Percentiles rank a stretch among this genome's conserved stretches.
Evolutionary conservation across 2,329 filamentous ascomycete genomes (phyloP).

Genomic region (Neofusicoccum laricinum): DNA sequence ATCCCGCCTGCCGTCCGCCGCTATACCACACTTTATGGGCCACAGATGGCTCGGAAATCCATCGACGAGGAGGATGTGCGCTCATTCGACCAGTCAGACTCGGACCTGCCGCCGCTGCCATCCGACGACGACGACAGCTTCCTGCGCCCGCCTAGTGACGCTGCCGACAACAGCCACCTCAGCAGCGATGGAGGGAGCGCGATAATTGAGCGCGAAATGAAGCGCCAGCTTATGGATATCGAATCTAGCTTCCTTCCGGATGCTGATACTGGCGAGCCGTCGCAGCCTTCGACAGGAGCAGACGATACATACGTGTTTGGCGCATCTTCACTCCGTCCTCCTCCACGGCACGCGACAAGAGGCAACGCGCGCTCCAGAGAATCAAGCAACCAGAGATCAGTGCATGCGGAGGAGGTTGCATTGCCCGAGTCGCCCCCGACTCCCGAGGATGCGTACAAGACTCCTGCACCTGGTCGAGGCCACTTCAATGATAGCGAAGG

Average conservation of each 20-base stretch:
- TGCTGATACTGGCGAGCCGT: constrained; percentile 35
- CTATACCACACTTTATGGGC: constrained; percentile 18
- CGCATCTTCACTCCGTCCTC: constrained; percentile 22
- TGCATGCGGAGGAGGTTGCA: constrained; percentile 19
- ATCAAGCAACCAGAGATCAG: constrained; percentile 2
- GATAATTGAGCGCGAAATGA: constrained; percentile 59
- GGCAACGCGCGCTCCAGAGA: neutral
- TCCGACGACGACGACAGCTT: constrained; percentile 40
- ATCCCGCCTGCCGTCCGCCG: neutral
- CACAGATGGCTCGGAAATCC: constrained; percentile 26
- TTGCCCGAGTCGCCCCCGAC: constrained; percentile 35
- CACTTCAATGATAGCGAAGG: constrained; percentile 23
- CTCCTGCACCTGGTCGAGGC: constrained; percentile 32
- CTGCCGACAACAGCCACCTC: constrained; percentile 27
- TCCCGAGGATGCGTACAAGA: constrained; percentile 43
- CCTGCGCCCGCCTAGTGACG: constrained; percentile 26
- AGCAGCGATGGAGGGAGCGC: constrained; percentile 37
- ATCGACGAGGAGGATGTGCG: constrained; percentile 32
- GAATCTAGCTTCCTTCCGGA: constrained; percentile 64
- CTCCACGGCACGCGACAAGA: neutral
- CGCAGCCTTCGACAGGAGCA: constrained; percentile 30
- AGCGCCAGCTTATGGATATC: constrained; percentile 57
- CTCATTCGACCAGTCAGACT: constrained; percentile 33
- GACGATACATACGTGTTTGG: constrained; percentile 49
- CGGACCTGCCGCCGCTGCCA: constrained; percentile 40